Percentiles rank a stretch among this genome's conserved stretches.
phyloP scores from a whole-genome alignment of 768 basidiomycete species.

The Pleurotus giganteus region DNA sequence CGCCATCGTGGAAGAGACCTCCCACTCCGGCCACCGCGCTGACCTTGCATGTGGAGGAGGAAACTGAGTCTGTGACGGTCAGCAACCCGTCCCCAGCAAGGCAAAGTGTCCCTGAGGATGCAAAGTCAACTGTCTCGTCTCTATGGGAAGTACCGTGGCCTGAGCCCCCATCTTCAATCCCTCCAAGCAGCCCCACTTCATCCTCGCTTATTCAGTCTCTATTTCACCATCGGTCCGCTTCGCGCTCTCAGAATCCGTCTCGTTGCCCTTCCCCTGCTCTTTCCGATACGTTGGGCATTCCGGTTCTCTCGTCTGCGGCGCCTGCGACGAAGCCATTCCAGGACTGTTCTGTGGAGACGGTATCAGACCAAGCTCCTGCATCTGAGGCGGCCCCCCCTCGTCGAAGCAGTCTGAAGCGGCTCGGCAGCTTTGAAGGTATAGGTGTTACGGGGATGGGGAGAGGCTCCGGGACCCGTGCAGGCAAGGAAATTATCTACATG shows the following conservation, averaged over 20 bases:
- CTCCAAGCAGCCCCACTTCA: slow-evolving; percentile 21
- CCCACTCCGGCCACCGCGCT: not conserved
- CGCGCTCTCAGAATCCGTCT: slow-evolving; percentile 11
- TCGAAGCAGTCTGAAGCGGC: not conserved
- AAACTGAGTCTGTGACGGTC: not conserved
- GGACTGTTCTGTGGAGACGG: slow-evolving; percentile 24
- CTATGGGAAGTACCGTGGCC: slow-evolving; percentile 42
- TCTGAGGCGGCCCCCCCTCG: not conserved
- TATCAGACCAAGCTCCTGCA: not conserved
- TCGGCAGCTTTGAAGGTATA: slow-evolving; percentile 3
- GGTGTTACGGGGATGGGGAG: slow-evolving; percentile 21
- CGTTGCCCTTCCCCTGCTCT: slow-evolving; percentile 30
- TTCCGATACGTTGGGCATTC: slow-evolving; percentile 22
- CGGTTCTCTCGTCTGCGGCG: slow-evolving; percentile 12
- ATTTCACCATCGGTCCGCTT: slow-evolving; percentile 18
- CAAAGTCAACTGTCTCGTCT: slow-evolving; percentile 32
- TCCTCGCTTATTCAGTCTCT: slow-evolving; percentile 19
- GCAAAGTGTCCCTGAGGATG: slow-evolving; percentile 27
- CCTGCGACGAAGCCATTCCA: slow-evolving; percentile 15
- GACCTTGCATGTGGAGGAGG: not conserved
- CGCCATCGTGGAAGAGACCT: not conserved
- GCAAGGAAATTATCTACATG: slow-evolving; percentile 39
- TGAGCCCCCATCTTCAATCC: slow-evolving; percentile 23
- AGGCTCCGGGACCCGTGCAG: slow-evolving; percentile 16
- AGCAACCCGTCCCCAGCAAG: slow-evolving; percentile 16